Percentiles rank a stretch among this genome's conserved stretches.
phyloP scores from a whole-genome alignment of 192 early-diverging fungal genomes.

The Phlyctochytrium bullatum region DNA sequence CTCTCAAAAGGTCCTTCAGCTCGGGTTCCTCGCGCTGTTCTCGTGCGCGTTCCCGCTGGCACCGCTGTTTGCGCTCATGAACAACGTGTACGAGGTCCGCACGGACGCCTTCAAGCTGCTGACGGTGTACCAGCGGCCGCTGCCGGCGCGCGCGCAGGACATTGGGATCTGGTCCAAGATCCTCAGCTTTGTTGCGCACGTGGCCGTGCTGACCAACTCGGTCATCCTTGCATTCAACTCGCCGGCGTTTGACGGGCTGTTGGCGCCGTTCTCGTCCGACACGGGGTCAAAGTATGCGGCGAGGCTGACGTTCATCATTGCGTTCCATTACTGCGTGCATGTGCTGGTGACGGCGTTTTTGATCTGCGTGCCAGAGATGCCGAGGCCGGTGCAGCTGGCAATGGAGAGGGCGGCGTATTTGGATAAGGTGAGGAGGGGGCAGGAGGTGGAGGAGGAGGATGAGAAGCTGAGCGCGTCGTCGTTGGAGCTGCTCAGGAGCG shows the following conservation, averaged over 20 bases:
- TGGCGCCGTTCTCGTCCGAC: background rate
- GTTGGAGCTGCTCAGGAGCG: too few species aligned
- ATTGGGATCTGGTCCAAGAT: slow-evolving; percentile 23
- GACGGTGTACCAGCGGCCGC: slow-evolving; percentile 18
- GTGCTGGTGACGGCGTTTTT: slow-evolving; percentile 8
- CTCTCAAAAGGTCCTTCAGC: slow-evolving; percentile 52
- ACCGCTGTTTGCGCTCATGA: slow-evolving; percentile 63
- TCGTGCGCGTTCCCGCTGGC: slow-evolving; percentile 67
- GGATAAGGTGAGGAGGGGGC: slow-evolving; percentile 16
- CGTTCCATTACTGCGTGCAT: slow-evolving; percentile 21
- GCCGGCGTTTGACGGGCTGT: slow-evolving; percentile 20
- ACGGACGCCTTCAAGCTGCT: slow-evolving; percentile 26
- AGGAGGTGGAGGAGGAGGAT: slow-evolving; percentile 30
- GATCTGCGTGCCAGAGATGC: slow-evolving; percentile 12
- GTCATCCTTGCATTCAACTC: slow-evolving; percentile 22
- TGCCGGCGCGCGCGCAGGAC: slow-evolving; percentile 23
- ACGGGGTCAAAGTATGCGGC: slow-evolving; percentile 12
- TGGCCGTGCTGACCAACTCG: slow-evolving; percentile 24
- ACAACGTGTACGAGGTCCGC: slow-evolving; percentile 63
- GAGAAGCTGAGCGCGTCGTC: slow-evolving; percentile 18
- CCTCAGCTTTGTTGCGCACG: slow-evolving; percentile 7
- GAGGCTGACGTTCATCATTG: slow-evolving; percentile 21
- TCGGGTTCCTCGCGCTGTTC: slow-evolving; percentile 72
- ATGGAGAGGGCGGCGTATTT: slow-evolving; percentile 25
- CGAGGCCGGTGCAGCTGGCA: slow-evolving; percentile 8